Evolutionary conservation across 192 early-diverging fungal species (phyloP), one percentile per base, ranked within the genome.

Genomic region (Linnemannia zychae): DNA sequence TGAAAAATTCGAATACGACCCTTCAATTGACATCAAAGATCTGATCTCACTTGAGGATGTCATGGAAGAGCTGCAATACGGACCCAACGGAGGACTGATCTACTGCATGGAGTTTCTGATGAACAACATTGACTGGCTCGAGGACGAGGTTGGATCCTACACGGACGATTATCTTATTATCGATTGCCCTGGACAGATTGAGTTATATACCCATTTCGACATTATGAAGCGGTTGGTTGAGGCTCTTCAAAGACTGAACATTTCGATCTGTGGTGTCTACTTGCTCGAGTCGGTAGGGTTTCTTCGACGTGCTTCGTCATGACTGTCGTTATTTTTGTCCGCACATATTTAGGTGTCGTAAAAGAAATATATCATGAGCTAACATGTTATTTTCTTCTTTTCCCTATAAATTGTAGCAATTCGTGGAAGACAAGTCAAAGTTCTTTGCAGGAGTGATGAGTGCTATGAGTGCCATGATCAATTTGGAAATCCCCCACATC

Each of bases 41-140:
- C 90, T 99, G 63, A 98, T 99, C 75, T 96, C 97, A n/a, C 86
- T 99, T 13, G 98, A 98, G 46, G 98, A 99, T 88, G 98, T 99
- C 9, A 97, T 98, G 95, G 96, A 97, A 31, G 98, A 99, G 87
- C 92, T 99, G 36, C 94, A 95, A 22, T 99, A 96, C 88, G 98
- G 98, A 67, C 98, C 98, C 36, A 99, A 99, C 85, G 98, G 98
- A 46, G 98, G 97, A 12, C 87, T 99, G 53, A 96, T 99, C 28
- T 99, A 99, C 86, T 99, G 97, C 85, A 91, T 99, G 83, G 98
- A 99, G 94, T 97, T 97, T 88, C 88, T 99, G 46, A 89, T 97
- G 79, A 95, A 98, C 66, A 99, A 99, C 82, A 79, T 99, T 40
- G 97, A 99, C 84, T 99, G 98, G 96, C 87, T 99, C 31, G 97